Base-by-base conservation (phyloP, 352 stramenopile species). In the Pythium chondricola region DNA sequence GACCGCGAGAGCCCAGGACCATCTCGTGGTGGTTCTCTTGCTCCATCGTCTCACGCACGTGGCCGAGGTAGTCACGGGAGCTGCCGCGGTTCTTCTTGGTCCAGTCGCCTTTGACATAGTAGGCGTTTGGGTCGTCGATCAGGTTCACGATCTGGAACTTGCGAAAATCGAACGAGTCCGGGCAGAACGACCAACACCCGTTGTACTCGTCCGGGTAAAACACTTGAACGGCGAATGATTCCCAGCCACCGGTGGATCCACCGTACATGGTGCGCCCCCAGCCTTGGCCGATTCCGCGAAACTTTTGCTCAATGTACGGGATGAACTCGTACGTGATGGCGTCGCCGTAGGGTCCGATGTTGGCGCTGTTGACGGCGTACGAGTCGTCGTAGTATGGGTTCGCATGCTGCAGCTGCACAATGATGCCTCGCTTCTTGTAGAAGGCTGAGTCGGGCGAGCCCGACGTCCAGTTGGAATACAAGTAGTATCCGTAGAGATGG, bases 361-460 rank as follows among this genome's bases (percentile, higher is more conserved):
- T 88, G 52, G 73, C 76, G 32, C 71, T 85, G 41, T 88, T 88
- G 52, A 88, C 71, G 0, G 76, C 76, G 56, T 85, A 88, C 49
- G 73, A 85, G 52, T 88, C 76, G 39, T 88, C 76, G 46, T 88
- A 88, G 76, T 88, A 88, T 40, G 76, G 76, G 30, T 88, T 88
- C 2, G 76, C 76, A 44, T 88, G 76, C 50, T 88, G 76, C 5
- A 88, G 59, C 58, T 88, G 76, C 29, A 88, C 76, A 52, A 88
- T 70, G 52, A 88, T 84, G 26, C 76, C 76, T 37, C 76, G 62
- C 29, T 80, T 85, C 56, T 71, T 54, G 11, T 69, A 79, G 54
- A 85, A 87, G 7, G 66, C 66, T 8, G 63, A 70, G 14, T 74
- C 65, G 0, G 48, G 36, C 1, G 63, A 54, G 29, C 72, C 70